Evolutionary conservation across 352 stramenopile species (phyloP).

Genomic region (Pseudoperonospora humuli): DNA sequence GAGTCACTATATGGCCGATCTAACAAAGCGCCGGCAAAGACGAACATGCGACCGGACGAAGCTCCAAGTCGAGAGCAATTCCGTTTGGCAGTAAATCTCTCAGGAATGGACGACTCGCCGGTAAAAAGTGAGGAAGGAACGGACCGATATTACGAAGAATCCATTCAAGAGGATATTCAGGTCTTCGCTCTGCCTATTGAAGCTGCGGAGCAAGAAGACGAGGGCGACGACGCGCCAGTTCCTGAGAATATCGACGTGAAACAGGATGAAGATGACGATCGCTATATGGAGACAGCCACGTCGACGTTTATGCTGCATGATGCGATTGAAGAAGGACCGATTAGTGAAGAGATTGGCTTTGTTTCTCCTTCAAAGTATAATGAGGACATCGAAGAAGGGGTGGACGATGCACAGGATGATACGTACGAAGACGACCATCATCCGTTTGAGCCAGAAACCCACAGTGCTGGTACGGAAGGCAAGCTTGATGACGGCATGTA

Average conservation of each 20-base stretch:
- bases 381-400: not conserved
- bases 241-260: constrained; percentile 16
- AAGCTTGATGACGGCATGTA: not conserved
- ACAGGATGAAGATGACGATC: constrained; percentile 5
- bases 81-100: not conserved
- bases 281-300: not conserved
- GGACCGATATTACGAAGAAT: constrained; percentile 19
- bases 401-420: constrained; percentile 1
- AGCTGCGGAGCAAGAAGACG: not conserved
- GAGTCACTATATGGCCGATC: constrained; percentile 13
- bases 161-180: constrained; percentile 23
- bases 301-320: not conserved
- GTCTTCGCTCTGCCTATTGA: not conserved
- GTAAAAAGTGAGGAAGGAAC: constrained; percentile 10
- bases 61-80: constrained; percentile 3
- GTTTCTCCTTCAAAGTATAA: constrained; percentile 8
- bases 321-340: constrained; percentile 5
- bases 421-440: constrained; percentile 17
- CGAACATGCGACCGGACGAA: constrained; percentile 2
- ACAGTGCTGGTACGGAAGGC: not conserved
- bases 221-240: constrained; percentile 18
- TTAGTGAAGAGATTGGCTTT: constrained; percentile 20
- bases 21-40: constrained; percentile 17
- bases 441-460: constrained; percentile 14
- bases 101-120: constrained; percentile 9